Evolutionary conservation across 2,329 filamentous ascomycete genomes (phyloP), one percentile per base, ranked within the genome.

Genomic region (Diplocarpon mali): DNA sequence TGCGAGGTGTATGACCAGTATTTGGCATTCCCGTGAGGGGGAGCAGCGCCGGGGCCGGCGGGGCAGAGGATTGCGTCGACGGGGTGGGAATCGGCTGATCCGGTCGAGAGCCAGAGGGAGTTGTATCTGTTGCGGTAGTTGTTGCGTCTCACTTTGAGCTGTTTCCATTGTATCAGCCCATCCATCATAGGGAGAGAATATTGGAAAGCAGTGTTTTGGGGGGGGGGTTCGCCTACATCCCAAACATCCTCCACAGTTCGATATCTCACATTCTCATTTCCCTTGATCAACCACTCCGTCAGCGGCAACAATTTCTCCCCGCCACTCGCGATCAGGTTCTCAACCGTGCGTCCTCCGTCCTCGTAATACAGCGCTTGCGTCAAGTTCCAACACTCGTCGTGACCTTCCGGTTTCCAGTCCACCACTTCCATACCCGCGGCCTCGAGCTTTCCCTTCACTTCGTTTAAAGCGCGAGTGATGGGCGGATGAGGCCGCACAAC

Each of bases 1-100:
- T 77, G 70, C 0, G 71, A 65, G 0, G 77, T 80, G 53, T 84
- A 85, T 1, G 69, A 69, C 76, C 78, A 84, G 65, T 58, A 80
- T 54, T 45, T 65, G 62, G 50, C 75, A 62, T 46, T 75, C 48
- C 40, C 61, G 51, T 49, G 64, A 66, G 41, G 69, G 63, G 68
- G 72, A n/a, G 73, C 73, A 2, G 67, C 65, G 1, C 71, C 69
- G 1, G 75, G 72, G 0, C 70, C 71, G 0, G 67, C 71, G 0
- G 78, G 78, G 39, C 73, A 78, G 2, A 83, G 63, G 15, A 83
- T 70, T 0, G 76, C 72, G 57, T 83, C 46, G 13, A 48, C 79
- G 11, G 31, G 31, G 14, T 28, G 40, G 17, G 40, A 35, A 17
- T 28, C 7, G 78, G 67, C 14, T 42, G 28, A 27, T 12, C 44